Percentiles rank a stretch among this genome's conserved stretches.
phyloP scores from a whole-genome alignment of 1,284 basidiomycete species.

The Naganishia liquefaciens region DNA sequence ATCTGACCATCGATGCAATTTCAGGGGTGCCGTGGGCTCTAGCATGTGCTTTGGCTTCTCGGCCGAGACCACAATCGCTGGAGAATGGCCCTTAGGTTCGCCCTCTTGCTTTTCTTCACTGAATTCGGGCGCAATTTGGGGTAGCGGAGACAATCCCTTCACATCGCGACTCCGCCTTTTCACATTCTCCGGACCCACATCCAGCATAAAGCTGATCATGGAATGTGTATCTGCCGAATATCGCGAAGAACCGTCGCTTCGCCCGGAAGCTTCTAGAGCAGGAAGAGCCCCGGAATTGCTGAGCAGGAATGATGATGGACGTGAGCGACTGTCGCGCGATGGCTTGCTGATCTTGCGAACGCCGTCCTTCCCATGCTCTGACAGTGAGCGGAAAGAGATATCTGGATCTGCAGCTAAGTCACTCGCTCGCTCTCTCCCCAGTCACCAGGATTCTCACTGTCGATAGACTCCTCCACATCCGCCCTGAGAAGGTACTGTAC shows the following conservation, averaged over 20 bases:
- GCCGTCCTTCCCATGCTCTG: neutral
- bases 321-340: conserved; percentile 1
- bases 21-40: too few species aligned
- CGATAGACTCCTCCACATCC: neutral
- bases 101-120: neutral
- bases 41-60: too few species aligned
- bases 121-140: neutral
- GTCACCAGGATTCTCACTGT: neutral
- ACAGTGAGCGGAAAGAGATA: conserved; percentile 6
- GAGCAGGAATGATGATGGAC: conserved; percentile 13
- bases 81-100: neutral
- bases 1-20: conserved; percentile 7
- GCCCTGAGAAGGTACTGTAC: conserved; percentile 1
- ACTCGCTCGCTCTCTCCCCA: too few species aligned
- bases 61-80: neutral
- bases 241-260: conserved; percentile 4
- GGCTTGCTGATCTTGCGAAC: neutral
- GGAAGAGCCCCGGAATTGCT: conserved; percentile 2
- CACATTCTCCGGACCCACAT: neutral
- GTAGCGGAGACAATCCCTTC: conserved; percentile 11
- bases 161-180: conserved; percentile 9
- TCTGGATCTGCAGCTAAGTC: neutral
- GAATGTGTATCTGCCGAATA: conserved; percentile 24
- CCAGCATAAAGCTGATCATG: conserved; percentile 30
- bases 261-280: neutral